Conservation (phyloP, 768 basidiomycete species). For the Ephemerocybe angulata region DNA sequence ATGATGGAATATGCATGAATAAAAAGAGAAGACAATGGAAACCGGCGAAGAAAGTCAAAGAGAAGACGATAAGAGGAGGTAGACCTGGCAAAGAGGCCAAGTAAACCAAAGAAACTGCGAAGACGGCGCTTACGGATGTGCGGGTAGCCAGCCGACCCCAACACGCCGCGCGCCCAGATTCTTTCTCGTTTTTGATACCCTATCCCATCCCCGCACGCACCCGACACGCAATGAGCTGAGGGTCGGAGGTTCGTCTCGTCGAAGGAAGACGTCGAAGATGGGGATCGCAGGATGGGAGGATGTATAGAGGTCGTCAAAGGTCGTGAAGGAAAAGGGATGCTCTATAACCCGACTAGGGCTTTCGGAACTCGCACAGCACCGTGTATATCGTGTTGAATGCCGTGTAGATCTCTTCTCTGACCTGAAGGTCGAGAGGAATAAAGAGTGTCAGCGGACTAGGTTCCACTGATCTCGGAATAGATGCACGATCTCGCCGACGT, state of each 20-base stretch:
- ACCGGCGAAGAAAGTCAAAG: no score
- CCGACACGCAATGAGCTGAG: not conserved
- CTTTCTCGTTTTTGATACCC: slow-evolving; percentile 15
- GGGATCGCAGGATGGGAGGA: slow-evolving; percentile 16
- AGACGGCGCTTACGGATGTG: not conserved
- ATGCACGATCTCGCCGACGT: slow-evolving; percentile 10
- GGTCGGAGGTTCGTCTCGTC: not conserved
- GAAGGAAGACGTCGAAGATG: slow-evolving; percentile 7
- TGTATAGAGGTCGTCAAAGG: no score
- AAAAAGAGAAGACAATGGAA: slow-evolving; percentile 19
- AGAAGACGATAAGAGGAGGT: slow-evolving; percentile 21
- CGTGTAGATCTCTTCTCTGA: slow-evolving; percentile 98
- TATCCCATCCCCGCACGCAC: not conserved
- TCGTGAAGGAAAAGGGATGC: slow-evolving; percentile 14
- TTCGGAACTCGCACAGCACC: slow-evolving; percentile 92
- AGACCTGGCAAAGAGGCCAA: not conserved
- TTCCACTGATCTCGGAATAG: slow-evolving; percentile 31
- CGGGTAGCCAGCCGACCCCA: slow-evolving; percentile 1
- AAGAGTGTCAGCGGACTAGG: slow-evolving; percentile 45
- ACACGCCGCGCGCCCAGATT: not conserved
- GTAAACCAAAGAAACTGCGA: no score
- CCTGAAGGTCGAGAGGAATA: slow-evolving; percentile 49
- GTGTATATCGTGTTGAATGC: slow-evolving; percentile 99
- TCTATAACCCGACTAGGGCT: slow-evolving; percentile 48
- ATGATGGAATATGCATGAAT: slow-evolving; percentile 36